Base-by-base conservation (phyloP, 129 eudicot species). In the Arctium lappa region DNA sequence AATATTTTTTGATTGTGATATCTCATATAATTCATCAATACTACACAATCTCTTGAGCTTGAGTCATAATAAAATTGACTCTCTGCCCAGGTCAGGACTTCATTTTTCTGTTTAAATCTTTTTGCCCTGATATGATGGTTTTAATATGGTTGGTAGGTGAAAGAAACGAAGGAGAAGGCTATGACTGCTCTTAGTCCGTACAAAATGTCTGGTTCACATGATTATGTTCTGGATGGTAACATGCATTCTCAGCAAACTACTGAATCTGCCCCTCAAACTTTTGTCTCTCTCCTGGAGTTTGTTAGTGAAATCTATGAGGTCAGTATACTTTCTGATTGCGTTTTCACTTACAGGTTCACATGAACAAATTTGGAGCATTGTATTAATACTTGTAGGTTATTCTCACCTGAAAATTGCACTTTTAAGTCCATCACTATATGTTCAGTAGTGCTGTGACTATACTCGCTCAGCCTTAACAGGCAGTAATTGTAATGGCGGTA, bases 271-370 rank as follows among this genome's bases (percentile, higher is more conserved):
- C 87, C 84, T 34, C 94, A 92, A 82, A 88, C 97, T 73, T 95
- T 93, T 86, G 77, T 95, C 42, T 95, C 97, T 68, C 89, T 95
- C 53, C 84, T 95, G 79, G 99, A 91, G 92, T 95, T 95, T 89
- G 92, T 95, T 83, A 90, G 99, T 86, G 97, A 93, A 86, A 89
- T 95, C 69, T 93, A 95, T 88, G 93, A 95, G 99, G 99, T 91
- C 42, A 32, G 90, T 75, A 13, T 50, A 48, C 42, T 73, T 65
- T 36, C 30, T 75, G 53, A 15, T 10, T 38, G 81, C 3, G 74
- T 78, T 56, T 56, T 68, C 39, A 72, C 9, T 22, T 5, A 68
- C 29, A 66, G 69, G 18, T 73, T 33, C 38, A 79, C 74, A 63
- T 80, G 69, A 30, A 27, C 44, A 48, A 15, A 38, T 44, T 69